phyloP scores from a whole-genome alignment of 805 yeast genomes.

The Kregervanrija fluxuum region DNA sequence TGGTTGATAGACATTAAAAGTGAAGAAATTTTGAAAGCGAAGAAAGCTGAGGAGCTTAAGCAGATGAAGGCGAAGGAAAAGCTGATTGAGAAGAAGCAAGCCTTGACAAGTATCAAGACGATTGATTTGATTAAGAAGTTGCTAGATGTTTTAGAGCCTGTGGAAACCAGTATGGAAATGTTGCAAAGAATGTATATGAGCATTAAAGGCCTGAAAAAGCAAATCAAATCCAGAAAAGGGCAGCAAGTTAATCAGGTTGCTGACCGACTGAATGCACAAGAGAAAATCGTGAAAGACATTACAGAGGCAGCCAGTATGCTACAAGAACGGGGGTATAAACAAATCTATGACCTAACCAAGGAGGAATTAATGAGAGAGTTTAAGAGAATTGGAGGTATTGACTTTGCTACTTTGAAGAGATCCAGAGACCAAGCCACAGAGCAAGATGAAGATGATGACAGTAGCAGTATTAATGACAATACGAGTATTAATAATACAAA shows the following conservation, averaged over 20 bases:
- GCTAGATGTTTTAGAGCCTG: constrained; percentile 44
- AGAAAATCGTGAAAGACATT: constrained; percentile 16
- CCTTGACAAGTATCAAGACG: constrained; percentile 6
- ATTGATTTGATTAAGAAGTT: constrained; percentile 25
- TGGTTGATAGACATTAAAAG: constrained; percentile 19
- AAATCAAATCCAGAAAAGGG: neutral
- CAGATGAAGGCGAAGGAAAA: constrained; percentile 19
- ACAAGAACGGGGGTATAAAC: constrained; percentile 32
- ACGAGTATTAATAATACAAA: too few species aligned
- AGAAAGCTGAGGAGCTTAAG: constrained; percentile 15
- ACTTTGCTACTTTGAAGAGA: constrained; percentile 5
- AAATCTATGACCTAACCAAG: constrained; percentile 45
- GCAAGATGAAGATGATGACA: too few species aligned
- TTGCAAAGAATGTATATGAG: constrained; percentile 33
- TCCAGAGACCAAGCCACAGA: too few species aligned
- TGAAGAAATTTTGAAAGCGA: constrained; percentile 20
- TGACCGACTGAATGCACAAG: too few species aligned
- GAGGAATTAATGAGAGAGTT: constrained; percentile 49
- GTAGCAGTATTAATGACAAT: too few species aligned
- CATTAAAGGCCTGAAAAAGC: constrained; percentile 12
- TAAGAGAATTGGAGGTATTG: constrained; percentile 35
- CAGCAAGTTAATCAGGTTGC: too few species aligned
- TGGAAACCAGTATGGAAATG: constrained; percentile 54
- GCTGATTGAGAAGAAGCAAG: constrained; percentile 8
- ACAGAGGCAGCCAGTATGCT: constrained; percentile 45